Conservation (phyloP, 768 basidiomycete genomes). For the Suillus luteus region DNA sequence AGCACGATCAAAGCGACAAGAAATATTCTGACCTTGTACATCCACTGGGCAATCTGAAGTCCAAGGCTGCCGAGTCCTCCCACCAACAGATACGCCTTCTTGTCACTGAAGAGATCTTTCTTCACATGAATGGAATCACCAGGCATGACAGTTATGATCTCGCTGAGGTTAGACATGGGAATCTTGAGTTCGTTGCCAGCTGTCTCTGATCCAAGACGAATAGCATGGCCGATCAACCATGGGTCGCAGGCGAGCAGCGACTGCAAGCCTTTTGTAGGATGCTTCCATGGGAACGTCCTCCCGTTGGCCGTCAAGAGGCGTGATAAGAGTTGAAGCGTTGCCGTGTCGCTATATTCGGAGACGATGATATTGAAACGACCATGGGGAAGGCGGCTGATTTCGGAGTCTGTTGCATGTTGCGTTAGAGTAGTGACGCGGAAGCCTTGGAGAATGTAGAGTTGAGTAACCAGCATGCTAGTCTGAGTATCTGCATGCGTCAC, state of each 20-base stretch:
- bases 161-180: not conserved
- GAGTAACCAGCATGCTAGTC: not conserved
- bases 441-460: not conserved
- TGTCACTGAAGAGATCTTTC: slow-evolving; percentile 33
- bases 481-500: slow-evolving; percentile 6
- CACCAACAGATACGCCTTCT: slow-evolving; percentile 28
- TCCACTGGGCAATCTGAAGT: slow-evolving; percentile 35
- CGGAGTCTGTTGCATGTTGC: not conserved
- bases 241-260: not conserved
- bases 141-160: not conserved
- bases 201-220: not conserved
- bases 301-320: not conserved
- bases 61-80: slow-evolving; percentile 29
- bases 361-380: not conserved
- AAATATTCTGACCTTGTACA: slow-evolving; percentile 17
- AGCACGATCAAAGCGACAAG: not conserved
- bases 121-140: not conserved
- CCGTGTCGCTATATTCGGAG: not conserved
- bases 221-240: slow-evolving; percentile 1
- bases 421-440: not conserved
- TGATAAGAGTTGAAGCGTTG: not conserved
- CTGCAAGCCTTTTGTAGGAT: not conserved
- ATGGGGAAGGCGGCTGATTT: not conserved
- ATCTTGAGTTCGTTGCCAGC: not conserved
- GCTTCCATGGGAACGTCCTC: not conserved